Base-by-base conservation (phyloP, 2,329 filamentous ascomycete genomes). In the Neurospora sp. region DNA sequence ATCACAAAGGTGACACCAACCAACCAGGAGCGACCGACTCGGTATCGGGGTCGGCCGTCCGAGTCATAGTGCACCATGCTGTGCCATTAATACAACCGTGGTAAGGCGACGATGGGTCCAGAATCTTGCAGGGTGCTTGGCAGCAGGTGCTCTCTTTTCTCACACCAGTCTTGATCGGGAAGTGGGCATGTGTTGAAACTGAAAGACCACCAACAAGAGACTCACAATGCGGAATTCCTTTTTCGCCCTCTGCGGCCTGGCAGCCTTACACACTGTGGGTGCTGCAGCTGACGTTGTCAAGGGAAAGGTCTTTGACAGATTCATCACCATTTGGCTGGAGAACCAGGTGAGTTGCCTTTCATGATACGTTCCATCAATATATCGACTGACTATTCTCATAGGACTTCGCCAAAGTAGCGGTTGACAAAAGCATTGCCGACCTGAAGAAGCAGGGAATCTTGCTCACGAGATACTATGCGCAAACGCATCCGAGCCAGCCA, bases 401-500 rank as follows among this genome's bases (percentile, higher is more conserved):
- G 82, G 82, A 84, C 74, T 84, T 81, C 68, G 76, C 75, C 40
- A 79, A 81, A 72, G 82, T 82, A 9, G 74, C 76, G n/a, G 73
- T 76, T 6, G 80, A 85, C 71, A 67, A 78, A 19, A 78, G 79
- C 68, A 80, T 85, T 38, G 74, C 73, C 38, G 80, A 80, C 52
- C 75, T 85, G 52, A 80, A 78, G 71, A 78, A 79, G 72, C 77
- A 82, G 71, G 83, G 83, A 69, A 82, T 85, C 71, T 72, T 81
- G 17, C 78, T 84, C 66, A 81, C 80, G 5, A 76, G 80, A 23
- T 84, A 83, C 76, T 83, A 81, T 74, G 82, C 81, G 7, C 79
- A 82, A n/a, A 84, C 83, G 6, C 81, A 81, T 69, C 80, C 81
- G 1, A 81, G 79, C 72, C 82, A 84, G 76, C 82, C 83, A 6